Evolutionary conservation across 2,329 filamentous ascomycete genomes (phyloP), one percentile per base, ranked within the genome.

Genomic region (Tolypocladium cylindrosporum): DNA sequence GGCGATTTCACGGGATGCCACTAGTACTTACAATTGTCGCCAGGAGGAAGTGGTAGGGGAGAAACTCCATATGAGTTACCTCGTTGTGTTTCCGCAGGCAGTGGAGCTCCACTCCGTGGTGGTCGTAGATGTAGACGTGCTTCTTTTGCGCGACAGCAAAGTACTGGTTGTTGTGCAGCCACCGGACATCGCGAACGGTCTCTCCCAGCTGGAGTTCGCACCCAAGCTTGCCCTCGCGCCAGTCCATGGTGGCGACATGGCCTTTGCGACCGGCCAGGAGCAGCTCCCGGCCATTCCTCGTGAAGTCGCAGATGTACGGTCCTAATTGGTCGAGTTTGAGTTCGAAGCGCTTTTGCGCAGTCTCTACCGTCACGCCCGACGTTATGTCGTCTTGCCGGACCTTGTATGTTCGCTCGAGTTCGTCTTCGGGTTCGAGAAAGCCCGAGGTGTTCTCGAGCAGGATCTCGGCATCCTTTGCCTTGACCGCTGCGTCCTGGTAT

Each of bases 81-180:
- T 99, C 94, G 61, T 90, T 83, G 70, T 96, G 93, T 71, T 94
- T 94, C 72, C 86, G 87, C 68, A 99, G 75, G 69, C 90, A 92
- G 72, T 99, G 94, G 57, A 99, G 76, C 75, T 99, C 94, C 24
- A 97, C 89, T 55, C 94, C 94, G 58, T 90, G 84, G 58, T 85
- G 81, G 68, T 97, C 94, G 77, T 99, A 99, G 63, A 99, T 97
- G 76, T 96, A 99, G 62, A 94, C 90, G 65, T 94, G 88, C 74
- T 93, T 94, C 79, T 96, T 97, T 75, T 99, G 93, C 51, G 94
- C 91, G 14, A 96, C 91, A 0, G 93, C 93, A 74, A 97, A 97
- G 74, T 85, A 89, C 65, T 96, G 91, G 71, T 94, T 92, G 71
- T 96, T 96, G 75, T 97, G 91, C 66, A 97, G 79, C 89, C 91